phyloP scores from a whole-genome alignment of 768 basidiomycete species.

The Symmetrospora coprosmae region DNA sequence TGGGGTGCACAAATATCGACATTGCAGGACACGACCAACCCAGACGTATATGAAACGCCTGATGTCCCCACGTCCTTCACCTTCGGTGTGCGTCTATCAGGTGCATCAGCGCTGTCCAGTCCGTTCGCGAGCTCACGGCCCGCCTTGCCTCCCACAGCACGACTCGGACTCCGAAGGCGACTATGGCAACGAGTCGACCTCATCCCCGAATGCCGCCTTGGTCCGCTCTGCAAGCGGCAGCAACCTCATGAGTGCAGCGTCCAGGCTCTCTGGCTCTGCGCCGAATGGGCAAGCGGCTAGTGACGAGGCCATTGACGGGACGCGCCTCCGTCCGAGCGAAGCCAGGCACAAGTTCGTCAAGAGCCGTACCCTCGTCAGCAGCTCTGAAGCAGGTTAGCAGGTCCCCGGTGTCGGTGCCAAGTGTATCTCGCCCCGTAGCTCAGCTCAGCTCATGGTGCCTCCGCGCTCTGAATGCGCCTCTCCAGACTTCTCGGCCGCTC shows the following conservation, averaged over 20 bases:
- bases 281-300: not conserved
- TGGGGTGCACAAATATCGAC: not conserved
- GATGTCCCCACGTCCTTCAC: constrained; percentile 49
- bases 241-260: constrained; percentile 4
- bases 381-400: no score
- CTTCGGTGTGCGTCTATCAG: constrained; percentile 27
- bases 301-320: constrained; percentile 3
- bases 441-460: no score
- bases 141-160: constrained; percentile 7
- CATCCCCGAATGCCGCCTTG: no score
- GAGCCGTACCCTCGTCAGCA: no score
- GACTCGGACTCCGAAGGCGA: constrained; percentile 31
- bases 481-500: no score
- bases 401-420: no score
- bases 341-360: not conserved
- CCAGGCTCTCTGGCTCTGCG: not conserved
- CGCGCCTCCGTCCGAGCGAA: not conserved
- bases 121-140: not conserved
- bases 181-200: constrained; percentile 19
- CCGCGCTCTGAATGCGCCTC: no score
- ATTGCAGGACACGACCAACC: constrained; percentile 60
- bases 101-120: no score
- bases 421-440: no score
- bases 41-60: constrained; percentile 82
- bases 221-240: constrained; percentile 5